Evolutionary conservation across 306 rosid species (phyloP), one percentile per base, ranked within the genome.

Genomic region (Dalbergia cultrata): DNA sequence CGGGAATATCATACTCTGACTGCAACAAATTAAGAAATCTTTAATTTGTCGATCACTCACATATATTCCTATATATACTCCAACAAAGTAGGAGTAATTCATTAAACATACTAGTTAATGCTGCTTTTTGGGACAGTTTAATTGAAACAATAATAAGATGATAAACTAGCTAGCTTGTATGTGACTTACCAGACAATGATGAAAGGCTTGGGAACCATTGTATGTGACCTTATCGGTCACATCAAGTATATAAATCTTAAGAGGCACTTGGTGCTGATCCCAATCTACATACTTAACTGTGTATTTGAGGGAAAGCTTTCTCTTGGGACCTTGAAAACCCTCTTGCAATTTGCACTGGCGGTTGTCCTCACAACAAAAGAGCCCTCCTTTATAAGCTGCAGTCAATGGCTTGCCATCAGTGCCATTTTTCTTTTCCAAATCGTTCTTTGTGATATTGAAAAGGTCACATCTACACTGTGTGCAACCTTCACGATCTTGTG

Each of bases 351-450:
- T 59, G 81, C 85, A 81, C 1, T 47, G 66, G 1, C 26, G 4
- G 1, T 49, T 22, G 2, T 59, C 21, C 1, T 16, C 8, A 3
- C 77, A 81, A 81, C 85, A 81, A 5, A 60, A 70, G 5, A 81
- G 0, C 2, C 83, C 83, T 59, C 83, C 83, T 79, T 79, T 79
- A 9, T 79, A 79, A 34, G 4, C 35, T 11, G 59, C 12, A 0
- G 2, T 1, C 70, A 79, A 34, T 58, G 68, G 75, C 5, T 56
- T 31, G 0, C 60, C 68, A 21, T 67, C 44, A 0, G 39, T 4
- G 3, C 56, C 76, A 1, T 1, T 54, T 7, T 5, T n/a, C 3
- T 6, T n/a, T 5, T 5, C 26, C 9, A 54, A 17, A 6, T 5
- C 3, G 0, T 13, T 21, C 9, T 3, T 34, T 34, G 77, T 69